Conservation (phyloP, 768 basidiomycete species). For the Collybia sp. region DNA sequence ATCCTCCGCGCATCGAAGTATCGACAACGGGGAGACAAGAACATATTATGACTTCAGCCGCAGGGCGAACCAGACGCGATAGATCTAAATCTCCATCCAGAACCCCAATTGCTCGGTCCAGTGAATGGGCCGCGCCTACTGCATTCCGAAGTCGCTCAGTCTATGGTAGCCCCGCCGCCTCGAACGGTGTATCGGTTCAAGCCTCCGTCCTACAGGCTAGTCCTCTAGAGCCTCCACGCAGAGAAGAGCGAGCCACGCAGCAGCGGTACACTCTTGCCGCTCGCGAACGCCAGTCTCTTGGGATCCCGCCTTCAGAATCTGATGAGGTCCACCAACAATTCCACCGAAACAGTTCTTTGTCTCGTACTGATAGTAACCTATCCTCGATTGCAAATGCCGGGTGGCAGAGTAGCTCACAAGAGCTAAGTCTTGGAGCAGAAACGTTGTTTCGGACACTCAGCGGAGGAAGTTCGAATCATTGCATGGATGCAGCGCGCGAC, state of each 20-base stretch:
- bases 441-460: constrained; percentile 39
- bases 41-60: constrained; percentile 1
- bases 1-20: background rate
- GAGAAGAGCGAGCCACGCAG: constrained; percentile 17
- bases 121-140: constrained; percentile 14
- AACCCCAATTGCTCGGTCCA: constrained; percentile 23
- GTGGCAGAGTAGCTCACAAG: constrained; percentile 35
- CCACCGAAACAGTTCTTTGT: constrained; percentile 14
- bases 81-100: constrained; percentile 15
- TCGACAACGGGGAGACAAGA: constrained; percentile 12
- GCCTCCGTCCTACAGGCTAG: background rate
- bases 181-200: constrained; percentile 3
- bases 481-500: background rate
- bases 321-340: constrained; percentile 21
- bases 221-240: too few relatives aligned
- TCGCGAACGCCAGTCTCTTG: constrained; percentile 45
- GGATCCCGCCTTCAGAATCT: constrained; percentile 42
- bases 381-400: constrained; percentile 36
- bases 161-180: constrained; percentile 14
- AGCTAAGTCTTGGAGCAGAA: constrained; percentile 43
- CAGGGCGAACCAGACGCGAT: constrained; percentile 1
- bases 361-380: constrained; percentile 43
- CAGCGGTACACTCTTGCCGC: constrained; percentile 30
- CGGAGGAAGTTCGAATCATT: constrained; percentile 8
- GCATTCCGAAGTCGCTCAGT: constrained; percentile 23